Conservation (phyloP, 73 alveolate genomes). For the Paramecium caudatum region DNA sequence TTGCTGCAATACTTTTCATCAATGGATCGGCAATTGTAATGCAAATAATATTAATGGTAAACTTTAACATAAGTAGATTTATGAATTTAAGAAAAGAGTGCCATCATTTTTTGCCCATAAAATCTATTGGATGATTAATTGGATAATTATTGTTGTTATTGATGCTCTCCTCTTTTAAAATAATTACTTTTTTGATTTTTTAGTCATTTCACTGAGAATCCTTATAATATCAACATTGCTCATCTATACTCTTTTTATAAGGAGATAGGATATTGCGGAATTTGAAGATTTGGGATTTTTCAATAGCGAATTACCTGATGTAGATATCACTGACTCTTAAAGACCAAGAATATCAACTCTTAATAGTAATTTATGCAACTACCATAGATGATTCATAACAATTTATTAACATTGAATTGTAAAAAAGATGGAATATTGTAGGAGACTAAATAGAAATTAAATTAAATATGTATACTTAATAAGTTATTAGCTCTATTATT, state of each 20-base stretch:
- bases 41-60: conserved; percentile 53
- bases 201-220: neutral
- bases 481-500: neutral
- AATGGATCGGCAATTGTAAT: neutral
- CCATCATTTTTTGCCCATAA: conserved; percentile 48
- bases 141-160: neutral
- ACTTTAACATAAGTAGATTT: neutral
- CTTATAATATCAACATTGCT: neutral
- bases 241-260: conserved; percentile 18
- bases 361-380: neutral
- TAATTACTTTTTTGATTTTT: neutral
- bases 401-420: neutral
- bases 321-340: neutral
- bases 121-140: conserved; percentile 15
- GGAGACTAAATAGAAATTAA: neutral
- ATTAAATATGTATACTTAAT: neutral
- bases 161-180: neutral
- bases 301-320: neutral
- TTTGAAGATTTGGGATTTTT: conserved; percentile 59
- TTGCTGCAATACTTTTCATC: neutral
- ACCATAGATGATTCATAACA: neutral
- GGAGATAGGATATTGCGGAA: conserved; percentile 22
- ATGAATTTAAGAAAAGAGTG: conserved; percentile 16
- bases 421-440: conserved; percentile 34
- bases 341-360: neutral